Conservation (phyloP, 306 rosid genomes). For the Rosa persica region DNA sequence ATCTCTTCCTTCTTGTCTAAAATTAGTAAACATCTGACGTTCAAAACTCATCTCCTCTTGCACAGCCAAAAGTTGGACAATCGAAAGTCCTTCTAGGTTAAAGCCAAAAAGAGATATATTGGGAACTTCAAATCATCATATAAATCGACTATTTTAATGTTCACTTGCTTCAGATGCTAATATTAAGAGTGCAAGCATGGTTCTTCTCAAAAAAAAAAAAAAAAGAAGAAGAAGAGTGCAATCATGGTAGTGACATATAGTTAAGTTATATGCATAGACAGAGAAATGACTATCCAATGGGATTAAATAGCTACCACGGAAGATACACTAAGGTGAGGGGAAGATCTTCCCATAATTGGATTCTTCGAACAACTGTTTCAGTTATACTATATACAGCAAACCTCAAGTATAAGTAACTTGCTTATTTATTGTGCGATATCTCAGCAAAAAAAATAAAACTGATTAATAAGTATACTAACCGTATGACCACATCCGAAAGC, state of each 20-base stretch:
- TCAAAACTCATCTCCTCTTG: background rate
- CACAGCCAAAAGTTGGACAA: background rate
- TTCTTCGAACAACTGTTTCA: background rate
- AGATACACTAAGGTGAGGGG: background rate
- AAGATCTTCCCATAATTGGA: background rate
- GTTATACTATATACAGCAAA: background rate
- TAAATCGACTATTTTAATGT: background rate
- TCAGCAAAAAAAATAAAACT: background rate
- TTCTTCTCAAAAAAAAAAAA: no score
- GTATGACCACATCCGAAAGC: constrained; percentile 98
- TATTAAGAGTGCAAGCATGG: no score
- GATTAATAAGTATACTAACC: constrained; percentile 44
- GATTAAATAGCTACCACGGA: background rate
- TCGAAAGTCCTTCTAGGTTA: background rate
- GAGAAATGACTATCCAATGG: background rate
- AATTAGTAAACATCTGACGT: background rate
- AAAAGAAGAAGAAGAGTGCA: no score
- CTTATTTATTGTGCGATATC: background rate
- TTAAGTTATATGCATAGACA: background rate
- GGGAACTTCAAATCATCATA: background rate
- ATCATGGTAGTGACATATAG: background rate
- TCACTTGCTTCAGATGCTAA: background rate
- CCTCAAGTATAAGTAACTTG: background rate
- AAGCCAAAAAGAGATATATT: background rate
- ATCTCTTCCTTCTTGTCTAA: background rate